Conservation (phyloP, 1,284 basidiomycete species). For the Apiotrichum veenhuisii region DNA sequence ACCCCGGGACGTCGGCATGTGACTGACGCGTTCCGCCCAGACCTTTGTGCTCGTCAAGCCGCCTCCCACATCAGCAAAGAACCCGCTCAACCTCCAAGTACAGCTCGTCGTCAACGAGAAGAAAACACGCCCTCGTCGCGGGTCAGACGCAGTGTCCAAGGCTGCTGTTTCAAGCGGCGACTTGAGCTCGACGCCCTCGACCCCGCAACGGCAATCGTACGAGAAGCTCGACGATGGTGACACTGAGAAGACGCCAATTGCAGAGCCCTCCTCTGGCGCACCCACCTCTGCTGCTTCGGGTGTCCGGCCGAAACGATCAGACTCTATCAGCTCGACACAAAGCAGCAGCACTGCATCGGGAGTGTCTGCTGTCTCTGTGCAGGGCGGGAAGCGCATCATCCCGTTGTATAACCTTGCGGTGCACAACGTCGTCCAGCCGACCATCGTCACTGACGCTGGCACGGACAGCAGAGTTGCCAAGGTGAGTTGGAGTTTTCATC, state of each 20-base stretch:
- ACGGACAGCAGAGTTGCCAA: constrained; percentile 93
- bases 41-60: constrained; percentile 58
- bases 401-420: constrained; percentile 85
- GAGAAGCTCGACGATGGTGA: constrained; percentile 3
- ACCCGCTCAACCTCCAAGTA: constrained; percentile 88
- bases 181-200: background rate
- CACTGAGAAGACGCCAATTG: background rate
- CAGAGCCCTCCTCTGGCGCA: background rate
- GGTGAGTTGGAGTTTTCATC: constrained; percentile 1
- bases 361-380: constrained; percentile 8
- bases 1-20: background rate
- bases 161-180: background rate
- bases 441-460: constrained; percentile 64
- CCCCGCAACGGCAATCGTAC: constrained; percentile 10
- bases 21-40: constrained; percentile 52
- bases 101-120: constrained; percentile 63
- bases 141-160: background rate
- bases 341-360: constrained; percentile 8
- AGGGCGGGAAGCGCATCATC: constrained; percentile 60
- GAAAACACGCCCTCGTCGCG: background rate
- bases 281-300: background rate
- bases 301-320: constrained; percentile 20
- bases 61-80: constrained; percentile 67
- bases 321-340: constrained; percentile 25
- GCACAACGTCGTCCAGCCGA: constrained; percentile 88